Evolutionary conservation across 495 filamentous ascomycete genomes (phyloP), one percentile per base, ranked within the genome.

Genomic region (Annulohypoxylon maeteangense): DNA sequence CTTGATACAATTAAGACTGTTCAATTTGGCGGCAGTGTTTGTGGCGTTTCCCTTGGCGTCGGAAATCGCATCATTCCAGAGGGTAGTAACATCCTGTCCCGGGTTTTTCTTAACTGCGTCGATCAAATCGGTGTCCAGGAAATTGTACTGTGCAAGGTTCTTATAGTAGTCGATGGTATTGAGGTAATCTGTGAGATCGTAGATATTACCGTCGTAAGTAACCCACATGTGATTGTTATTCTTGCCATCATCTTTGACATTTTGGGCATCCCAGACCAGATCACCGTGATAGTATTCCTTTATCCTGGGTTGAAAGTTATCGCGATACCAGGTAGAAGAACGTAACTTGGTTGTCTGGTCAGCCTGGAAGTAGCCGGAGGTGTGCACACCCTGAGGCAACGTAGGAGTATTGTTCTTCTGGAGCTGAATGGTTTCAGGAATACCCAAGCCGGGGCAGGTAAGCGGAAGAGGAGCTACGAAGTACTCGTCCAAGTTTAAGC

Each of bases 171-270:
- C 83, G 76, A 85, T 80, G 7, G 94, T 97, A 60, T 92, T 81
- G 78, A 93, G 93, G 80, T 99, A 99, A 75, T 98, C 87, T 1
- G 92, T 97, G 44, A 99, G 79, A 76, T 99, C 96, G 74, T 94
- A 98, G 22, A 98, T 83, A 25, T 84, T 88, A 42, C 86, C 82
- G 53, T 92, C 81, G 54, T 95, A 84, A 63, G 93, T 90, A 65
- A 92, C 90, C 93, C 96, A 98, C 66, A 86, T 84, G 38, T 92
- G 92, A 62, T 88, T 84, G 31, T 89, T 76, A 51, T 89, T 83
- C 38, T 87, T 74, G n/a, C 93, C 94, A 22, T 88, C 79, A 18
- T 78, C 83, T n/a, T 86, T 81, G 74, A 95, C 86, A 25, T 75
- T 78, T 16, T 80, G 76, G 18, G 63, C 65, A 42, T 87, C 78